These are phyloP conservation scores for Sanghuangporus sanghuang DNA, from an alignment of 1,284 basidiomycete genomes.

Conservation along the genomic window DNA sequence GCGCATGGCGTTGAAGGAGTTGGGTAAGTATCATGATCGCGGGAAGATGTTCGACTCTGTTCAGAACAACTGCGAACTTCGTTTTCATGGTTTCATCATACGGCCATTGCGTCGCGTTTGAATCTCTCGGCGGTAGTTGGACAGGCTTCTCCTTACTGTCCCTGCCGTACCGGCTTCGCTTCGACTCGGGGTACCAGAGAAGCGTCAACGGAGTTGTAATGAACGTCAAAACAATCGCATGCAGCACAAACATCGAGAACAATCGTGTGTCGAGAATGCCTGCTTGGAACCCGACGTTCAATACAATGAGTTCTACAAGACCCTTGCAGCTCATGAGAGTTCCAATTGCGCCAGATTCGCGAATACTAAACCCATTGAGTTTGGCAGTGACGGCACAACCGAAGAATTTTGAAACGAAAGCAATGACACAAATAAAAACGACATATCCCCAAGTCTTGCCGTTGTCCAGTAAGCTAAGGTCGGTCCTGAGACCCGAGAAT, in stretches of 20 bases:
- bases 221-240: slow-evolving; percentile 81
- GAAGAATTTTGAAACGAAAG: slow-evolving; percentile 76
- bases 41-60: slow-evolving; percentile 81
- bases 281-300: slow-evolving; percentile 85
- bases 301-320: slow-evolving; percentile 87
- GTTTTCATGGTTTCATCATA: slow-evolving; percentile 42
- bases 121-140: slow-evolving; percentile 10
- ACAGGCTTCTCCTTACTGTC: slow-evolving; percentile 11
- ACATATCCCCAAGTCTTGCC: slow-evolving; percentile 86
- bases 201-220: slow-evolving; percentile 82
- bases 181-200: slow-evolving; percentile 65
- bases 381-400: slow-evolving; percentile 64
- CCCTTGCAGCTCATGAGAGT: slow-evolving; percentile 94
- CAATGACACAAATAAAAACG: slow-evolving; percentile 74
- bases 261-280: slow-evolving; percentile 68
- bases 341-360: slow-evolving; percentile 85
- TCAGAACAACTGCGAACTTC: slow-evolving; percentile 75
- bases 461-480: slow-evolving; percentile 73
- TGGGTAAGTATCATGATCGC: slow-evolving; percentile 62
- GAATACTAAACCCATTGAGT: slow-evolving; percentile 61
- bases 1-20: slow-evolving; percentile 40
- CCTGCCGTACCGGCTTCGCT: slow-evolving; percentile 23
- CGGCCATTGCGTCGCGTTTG: slow-evolving; percentile 8
- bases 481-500: slow-evolving; percentile 77
- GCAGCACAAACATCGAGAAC: slow-evolving; percentile 89